Conservation (phyloP, 177 flowering plant species). For the Vitis hybrid region DNA sequence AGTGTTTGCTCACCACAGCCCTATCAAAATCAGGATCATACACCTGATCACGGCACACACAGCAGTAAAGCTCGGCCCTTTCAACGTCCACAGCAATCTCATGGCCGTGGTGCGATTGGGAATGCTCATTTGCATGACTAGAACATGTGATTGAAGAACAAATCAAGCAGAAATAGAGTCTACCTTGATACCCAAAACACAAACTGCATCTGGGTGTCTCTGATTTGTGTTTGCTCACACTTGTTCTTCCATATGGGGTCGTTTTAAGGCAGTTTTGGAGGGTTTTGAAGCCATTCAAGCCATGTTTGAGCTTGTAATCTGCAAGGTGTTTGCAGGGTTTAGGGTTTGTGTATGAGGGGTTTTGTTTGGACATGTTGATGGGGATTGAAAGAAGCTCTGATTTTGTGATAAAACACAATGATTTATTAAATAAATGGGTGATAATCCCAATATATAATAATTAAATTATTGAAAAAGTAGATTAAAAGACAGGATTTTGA, state of each 20-base stretch:
- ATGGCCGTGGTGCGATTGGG: constrained; percentile 48
- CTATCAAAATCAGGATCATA: constrained; percentile 85
- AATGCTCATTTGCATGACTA: constrained; percentile 59
- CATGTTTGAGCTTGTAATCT: constrained; percentile 65
- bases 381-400: constrained; percentile 3
- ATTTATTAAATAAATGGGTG: neutral
- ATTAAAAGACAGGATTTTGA: too few species aligned
- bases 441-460: neutral
- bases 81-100: constrained; percentile 65
- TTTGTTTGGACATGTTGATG: constrained; percentile 26
- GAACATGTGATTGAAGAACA: constrained; percentile 68
- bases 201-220: constrained; percentile 63
- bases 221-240: constrained; percentile 26
- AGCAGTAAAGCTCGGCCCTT: constrained; percentile 81
- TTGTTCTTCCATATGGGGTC: constrained; percentile 48
- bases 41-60: constrained; percentile 73
- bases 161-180: constrained; percentile 66
- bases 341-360: constrained; percentile 43
- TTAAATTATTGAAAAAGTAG: neutral
- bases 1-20: constrained; percentile 49
- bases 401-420: constrained; percentile 1
- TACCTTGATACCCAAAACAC: constrained; percentile 52
- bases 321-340: constrained; percentile 73
- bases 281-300: constrained; percentile 46
- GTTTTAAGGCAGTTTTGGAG: constrained; percentile 48